Evolutionary conservation across 129 eudicot species (phyloP), one percentile per base, ranked within the genome.

Genomic region (Centella asiatica): DNA sequence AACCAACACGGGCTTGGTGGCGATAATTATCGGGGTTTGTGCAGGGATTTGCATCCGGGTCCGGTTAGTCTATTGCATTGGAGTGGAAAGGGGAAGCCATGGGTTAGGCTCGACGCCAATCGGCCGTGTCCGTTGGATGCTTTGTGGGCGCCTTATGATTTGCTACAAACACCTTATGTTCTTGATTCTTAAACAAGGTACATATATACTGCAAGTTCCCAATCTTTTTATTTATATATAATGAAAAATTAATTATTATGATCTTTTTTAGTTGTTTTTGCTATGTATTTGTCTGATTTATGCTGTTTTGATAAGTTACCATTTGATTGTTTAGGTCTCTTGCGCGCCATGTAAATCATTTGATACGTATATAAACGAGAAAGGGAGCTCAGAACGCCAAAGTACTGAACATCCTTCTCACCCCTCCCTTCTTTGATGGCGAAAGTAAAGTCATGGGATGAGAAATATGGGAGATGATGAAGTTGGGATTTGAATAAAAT

Each of bases 1-100:
- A 89, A 89, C 76, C 97, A 89, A 40, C 97, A 89, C 63, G 97
- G 97, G n/a, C 74, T 89, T 44, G 97, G 97, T 17, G 97, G 97
- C 0, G 97, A 89, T 57, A 89, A 89, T 42, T 89, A 74, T 37
- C 52, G 80, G 67, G 97, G 97, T 22, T 75, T 85, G 3, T 89
- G 97, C 60, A 69, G 97, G 58, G 88, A 85, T 65, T 69, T 89
- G 37, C 97, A 89, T 52, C 92, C 93, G 26, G 97, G 97, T 0
- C 97, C 97, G 76, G 97, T 85, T 26, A 89, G 97, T 65, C 73
- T 89, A 20, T 40, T 89, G 73, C 97, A 89, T 73, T 89, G 97
- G 97, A 85, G 95, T 57, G 97, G 97, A 0, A 89, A 89, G 65
- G 97, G 97, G 44, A 89, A 89, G 74, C 97, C 97, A 1, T 89